Evolutionary conservation across 2,329 filamentous ascomycete genomes (phyloP).

Genomic region (Thermothelomyces thermophilus): DNA sequence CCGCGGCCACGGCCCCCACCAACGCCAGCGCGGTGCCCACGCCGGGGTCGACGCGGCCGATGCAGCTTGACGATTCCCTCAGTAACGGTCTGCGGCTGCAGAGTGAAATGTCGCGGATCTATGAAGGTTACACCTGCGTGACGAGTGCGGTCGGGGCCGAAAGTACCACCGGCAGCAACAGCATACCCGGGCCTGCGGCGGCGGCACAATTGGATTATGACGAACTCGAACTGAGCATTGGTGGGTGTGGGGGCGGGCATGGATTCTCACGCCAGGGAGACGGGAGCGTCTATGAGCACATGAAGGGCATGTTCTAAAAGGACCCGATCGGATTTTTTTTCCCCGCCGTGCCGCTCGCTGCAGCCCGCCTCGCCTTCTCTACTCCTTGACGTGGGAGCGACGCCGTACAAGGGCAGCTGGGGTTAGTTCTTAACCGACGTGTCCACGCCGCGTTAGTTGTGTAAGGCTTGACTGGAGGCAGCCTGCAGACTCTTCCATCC

Average conservation of each 20-base stretch:
- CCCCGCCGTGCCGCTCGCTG: too few relatives aligned
- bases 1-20: neutral
- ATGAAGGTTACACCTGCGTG: slow-evolving; percentile 33
- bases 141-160: slow-evolving; percentile 4
- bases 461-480: too few relatives aligned
- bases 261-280: neutral
- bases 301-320: slow-evolving; percentile 28
- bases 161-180: neutral
- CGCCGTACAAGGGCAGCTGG: too few relatives aligned
- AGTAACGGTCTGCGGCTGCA: slow-evolving; percentile 45
- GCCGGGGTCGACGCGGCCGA: slow-evolving; percentile 22
- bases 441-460: too few relatives aligned
- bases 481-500: too few relatives aligned
- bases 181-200: slow-evolving; percentile 1
- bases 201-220: slow-evolving; percentile 16
- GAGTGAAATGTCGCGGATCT: slow-evolving; percentile 47
- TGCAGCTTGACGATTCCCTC: slow-evolving; percentile 19
- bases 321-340: neutral
- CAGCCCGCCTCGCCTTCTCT: too few relatives aligned
- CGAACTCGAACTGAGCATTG: slow-evolving; percentile 1
- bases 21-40: slow-evolving; percentile 5
- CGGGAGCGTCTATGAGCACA: slow-evolving; percentile 27
- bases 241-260: neutral
- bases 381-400: too few relatives aligned
- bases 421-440: too few relatives aligned